Base-by-base conservation (phyloP, 2,329 filamentous ascomycete genomes). In the Alternaria alternata region DNA sequence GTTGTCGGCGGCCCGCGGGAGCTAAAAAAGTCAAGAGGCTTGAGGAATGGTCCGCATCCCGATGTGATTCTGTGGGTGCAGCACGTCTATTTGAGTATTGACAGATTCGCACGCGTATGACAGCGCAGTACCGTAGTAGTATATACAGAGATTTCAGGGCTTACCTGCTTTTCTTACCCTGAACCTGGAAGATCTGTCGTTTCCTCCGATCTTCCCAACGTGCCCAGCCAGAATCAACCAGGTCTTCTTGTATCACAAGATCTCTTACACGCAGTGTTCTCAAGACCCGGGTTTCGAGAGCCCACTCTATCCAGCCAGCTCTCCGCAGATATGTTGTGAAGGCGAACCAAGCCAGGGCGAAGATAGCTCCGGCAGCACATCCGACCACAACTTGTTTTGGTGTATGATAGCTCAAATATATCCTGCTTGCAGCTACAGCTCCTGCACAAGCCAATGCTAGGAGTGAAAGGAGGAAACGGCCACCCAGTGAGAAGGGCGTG, bases 401-500 rank as follows among this genome's bases (percentile, higher is more conserved):
- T 0, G 94, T 97, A 80, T 99, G 95, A 76, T 99, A 99, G 77
- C 89, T 93, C 63, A 99, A 83, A 75, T 99, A 99, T 44, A 96
- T 86, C 55, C 95, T 86, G 72, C 93, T 97, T 78, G 87, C 88
- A 20, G 94, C 91, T 6, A 97, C 83, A 14, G 80, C 79, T 8
- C 71, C 81, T 4, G 82, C 82, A 24, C 76, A 78, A 7, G 70
- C 61, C 22, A 83, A 51, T 3, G 80, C 78, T 12, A 79, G 56
- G 6, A 80, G 44, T 4, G 82, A 82, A 3, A 91, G 74, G 3
- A 83, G 76, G 22, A 85, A 72, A 53, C 94, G 86, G 75, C 93
- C 87, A 36, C 81, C 69, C 55, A 89, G 74, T 14, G 86, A 85
- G 79, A 90, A 87, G 2, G 88, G 88, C 7, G 80, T 79, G 55